A percentile compares a stretch with the other conserved stretches of the same genome.
Conservation (phyloP, 306 rosid species). For the Cucumis hystrix region DNA sequence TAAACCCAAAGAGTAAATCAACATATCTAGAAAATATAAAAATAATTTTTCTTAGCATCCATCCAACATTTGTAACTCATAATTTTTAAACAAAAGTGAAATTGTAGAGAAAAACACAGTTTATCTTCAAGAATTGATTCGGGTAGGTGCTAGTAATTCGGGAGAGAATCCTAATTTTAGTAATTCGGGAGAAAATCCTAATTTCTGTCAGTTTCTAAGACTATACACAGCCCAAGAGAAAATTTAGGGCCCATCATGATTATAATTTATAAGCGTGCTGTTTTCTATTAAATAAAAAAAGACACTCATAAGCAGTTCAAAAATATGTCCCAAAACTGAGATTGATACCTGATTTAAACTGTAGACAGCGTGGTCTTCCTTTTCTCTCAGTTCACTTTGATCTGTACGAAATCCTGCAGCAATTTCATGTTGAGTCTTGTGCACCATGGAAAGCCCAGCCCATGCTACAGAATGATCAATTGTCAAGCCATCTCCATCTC, state of each 20-base stretch:
- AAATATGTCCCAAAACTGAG: not conserved
- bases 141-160: not conserved
- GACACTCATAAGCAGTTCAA: not conserved
- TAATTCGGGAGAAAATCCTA: not conserved
- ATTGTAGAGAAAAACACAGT: not conserved
- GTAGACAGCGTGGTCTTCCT: slow-evolving; percentile 54
- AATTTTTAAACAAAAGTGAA: not conserved
- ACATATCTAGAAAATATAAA: not conserved
- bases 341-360: slow-evolving; percentile 68
- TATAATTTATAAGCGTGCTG: not conserved
- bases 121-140: not conserved
- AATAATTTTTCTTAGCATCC: not conserved
- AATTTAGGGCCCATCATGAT: not conserved
- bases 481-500: slow-evolving; percentile 67
- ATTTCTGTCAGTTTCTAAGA: not conserved
- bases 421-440: slow-evolving; percentile 90
- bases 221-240: not conserved
- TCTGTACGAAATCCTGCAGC: slow-evolving; percentile 59
- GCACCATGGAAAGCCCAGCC: slow-evolving; percentile 94
- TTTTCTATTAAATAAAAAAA: not conserved
- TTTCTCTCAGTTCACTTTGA: slow-evolving; percentile 45
- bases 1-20: not conserved
- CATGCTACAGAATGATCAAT: slow-evolving; percentile 77
- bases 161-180: not conserved
- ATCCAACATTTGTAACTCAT: not conserved